Conservation (phyloP, 305 asterid genomes). For the Plantago lanceolata region DNA sequence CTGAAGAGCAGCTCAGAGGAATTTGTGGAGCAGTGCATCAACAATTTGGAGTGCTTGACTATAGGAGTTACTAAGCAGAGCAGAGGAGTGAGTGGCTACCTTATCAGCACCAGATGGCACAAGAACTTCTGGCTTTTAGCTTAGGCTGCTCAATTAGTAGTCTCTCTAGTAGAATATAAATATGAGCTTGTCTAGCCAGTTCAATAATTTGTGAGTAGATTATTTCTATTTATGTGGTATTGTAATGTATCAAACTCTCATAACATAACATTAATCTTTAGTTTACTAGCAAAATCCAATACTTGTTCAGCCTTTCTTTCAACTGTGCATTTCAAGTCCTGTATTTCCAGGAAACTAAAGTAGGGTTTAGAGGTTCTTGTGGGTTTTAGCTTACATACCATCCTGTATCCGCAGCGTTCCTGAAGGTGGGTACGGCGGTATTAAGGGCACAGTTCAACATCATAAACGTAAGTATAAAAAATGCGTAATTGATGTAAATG, state of each 20-base stretch:
- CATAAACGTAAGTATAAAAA: too few relatives aligned
- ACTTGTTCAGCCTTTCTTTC: neutral
- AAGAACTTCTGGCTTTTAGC: slow-evolving; percentile 93
- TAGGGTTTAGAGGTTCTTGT: too few relatives aligned
- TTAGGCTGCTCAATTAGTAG: slow-evolving; percentile 21
- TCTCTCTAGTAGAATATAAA: slow-evolving; percentile 5
- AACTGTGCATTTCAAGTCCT: too few relatives aligned
- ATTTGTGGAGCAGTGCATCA: slow-evolving; percentile 69
- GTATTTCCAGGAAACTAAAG: too few relatives aligned
- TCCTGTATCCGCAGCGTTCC: too few relatives aligned
- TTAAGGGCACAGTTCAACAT: too few relatives aligned
- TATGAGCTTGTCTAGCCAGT: slow-evolving; percentile 1
- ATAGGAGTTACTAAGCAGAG: slow-evolving; percentile 84
- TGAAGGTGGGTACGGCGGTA: too few relatives aligned
- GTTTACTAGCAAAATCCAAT: neutral
- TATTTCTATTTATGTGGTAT: slow-evolving; percentile 1
- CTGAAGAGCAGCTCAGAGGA: slow-evolving; percentile 48
- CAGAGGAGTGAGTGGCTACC: slow-evolving; percentile 75
- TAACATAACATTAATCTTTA: neutral
- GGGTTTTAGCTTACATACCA: too few relatives aligned
- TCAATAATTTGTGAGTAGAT: slow-evolving; percentile 27
- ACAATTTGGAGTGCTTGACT: slow-evolving; percentile 66
- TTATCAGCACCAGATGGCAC: slow-evolving; percentile 91
- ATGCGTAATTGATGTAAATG: too few relatives aligned
- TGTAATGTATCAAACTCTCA: neutral